A percentile compares a stretch with the other conserved stretches of the same genome.
Conservation (phyloP, 345 rosid species). For the Carallia pectinifolia region DNA sequence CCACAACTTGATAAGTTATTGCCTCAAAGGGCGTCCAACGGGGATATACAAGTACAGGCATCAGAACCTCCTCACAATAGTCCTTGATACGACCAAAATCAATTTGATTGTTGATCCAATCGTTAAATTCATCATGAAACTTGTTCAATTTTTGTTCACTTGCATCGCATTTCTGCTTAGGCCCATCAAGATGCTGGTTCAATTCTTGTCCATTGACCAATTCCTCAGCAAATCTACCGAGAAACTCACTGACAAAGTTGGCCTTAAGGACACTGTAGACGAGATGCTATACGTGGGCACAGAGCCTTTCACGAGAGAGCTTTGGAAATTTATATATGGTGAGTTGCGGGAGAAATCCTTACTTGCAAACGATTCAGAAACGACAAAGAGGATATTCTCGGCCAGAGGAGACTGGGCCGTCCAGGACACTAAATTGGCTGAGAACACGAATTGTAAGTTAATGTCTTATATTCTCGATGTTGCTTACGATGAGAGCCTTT, state of each 20-base stretch:
- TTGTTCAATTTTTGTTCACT: background rate
- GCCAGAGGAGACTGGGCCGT: slow-evolving; percentile 63
- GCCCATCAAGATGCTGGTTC: background rate
- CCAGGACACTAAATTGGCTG: slow-evolving; percentile 9
- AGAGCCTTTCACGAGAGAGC: slow-evolving; percentile 41
- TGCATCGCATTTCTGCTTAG: background rate
- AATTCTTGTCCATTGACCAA: no score
- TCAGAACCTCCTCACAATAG: background rate
- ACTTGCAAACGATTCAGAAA: slow-evolving; percentile 36
- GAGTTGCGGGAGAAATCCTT: slow-evolving; percentile 41
- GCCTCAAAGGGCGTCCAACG: slow-evolving; percentile 29
- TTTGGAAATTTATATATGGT: slow-evolving; percentile 49
- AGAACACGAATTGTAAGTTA: slow-evolving; percentile 1
- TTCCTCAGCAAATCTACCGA: background rate
- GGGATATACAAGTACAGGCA: slow-evolving; percentile 29
- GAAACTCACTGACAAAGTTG: slow-evolving; percentile 18
- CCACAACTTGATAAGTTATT: slow-evolving; percentile 49
- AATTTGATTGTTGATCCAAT: background rate
- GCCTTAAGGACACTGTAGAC: slow-evolving; percentile 36
- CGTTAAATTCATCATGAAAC: background rate
- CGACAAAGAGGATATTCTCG: slow-evolving; percentile 42
- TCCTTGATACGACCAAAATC: background rate
- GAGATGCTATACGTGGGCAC: slow-evolving; percentile 29
- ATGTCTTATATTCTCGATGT: slow-evolving; percentile 30
- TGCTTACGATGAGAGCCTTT: slow-evolving; percentile 23